Evolutionary conservation across 140 eudicot species (phyloP), one percentile per base, ranked within the genome.

Genomic region (Stevia rebaudiana): DNA sequence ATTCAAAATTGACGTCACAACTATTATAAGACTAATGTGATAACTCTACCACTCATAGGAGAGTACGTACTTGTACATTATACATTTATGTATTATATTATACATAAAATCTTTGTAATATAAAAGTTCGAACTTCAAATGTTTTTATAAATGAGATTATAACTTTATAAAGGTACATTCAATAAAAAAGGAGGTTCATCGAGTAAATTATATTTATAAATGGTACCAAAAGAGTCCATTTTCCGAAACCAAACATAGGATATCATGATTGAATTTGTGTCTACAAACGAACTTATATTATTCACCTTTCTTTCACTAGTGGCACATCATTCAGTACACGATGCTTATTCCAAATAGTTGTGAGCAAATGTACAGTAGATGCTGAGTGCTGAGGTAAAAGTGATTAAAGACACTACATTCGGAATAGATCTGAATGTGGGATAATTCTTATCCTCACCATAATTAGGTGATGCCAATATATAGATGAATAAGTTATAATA

Each of bases 271-370:
- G 48, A 35, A 18, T 1, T 18, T 36, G 28, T 59, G 6, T 37
- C 48, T 35, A 59, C 43, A 59, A 59, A 59, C 18, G 65, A 36
- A 18, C 48, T 10, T 8, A 6, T 18, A 59, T 17, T 35, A 36
- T 59, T 59, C 30, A 18, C 48, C 31, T 37, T 59, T 59, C 5
- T 36, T 25, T 59, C 65, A 59, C 33, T 35, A 35, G 49, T 59
- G 47, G 48, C 65, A 59, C 17, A 59, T 59, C 65, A 8, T 11
- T 11, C 31, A 36, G 47, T 59, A 28, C 48, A 35, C 65, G 5
- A 59, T 36, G 44, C 63, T 57, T 31, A 7, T 57, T 23, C 42
- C 15, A 56, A 56, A 33, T 57, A 8, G 44, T 31, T n/a, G 46
- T 16, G 33, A 57, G 63, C 25, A 30, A 55, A 55, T 21, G 62